These are phyloP conservation scores for Pichia paraexigua DNA, from an alignment of 805 yeast species.

Conservation along the genomic window DNA sequence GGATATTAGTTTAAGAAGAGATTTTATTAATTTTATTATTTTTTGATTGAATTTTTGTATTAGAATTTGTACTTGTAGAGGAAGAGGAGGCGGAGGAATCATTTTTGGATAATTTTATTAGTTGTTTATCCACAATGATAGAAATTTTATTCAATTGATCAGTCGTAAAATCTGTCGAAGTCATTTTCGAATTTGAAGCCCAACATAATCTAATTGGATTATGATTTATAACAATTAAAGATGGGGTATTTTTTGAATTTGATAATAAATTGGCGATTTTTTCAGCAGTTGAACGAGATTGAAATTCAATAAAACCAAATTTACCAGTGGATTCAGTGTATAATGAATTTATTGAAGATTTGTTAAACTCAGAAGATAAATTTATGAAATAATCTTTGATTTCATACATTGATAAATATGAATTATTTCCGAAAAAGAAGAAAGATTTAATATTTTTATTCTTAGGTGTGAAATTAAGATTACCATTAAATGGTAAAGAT, in stretches of 20 bases:
- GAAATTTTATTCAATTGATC: slow-evolving; percentile 43
- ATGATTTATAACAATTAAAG: slow-evolving; percentile 28
- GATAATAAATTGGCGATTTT: slow-evolving; percentile 25
- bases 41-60: neutral
- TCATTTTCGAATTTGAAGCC: slow-evolving; percentile 37
- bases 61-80: neutral
- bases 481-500: slow-evolving; percentile 63
- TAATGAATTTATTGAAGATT: slow-evolving; percentile 33
- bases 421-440: slow-evolving; percentile 68
- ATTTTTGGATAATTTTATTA: slow-evolving; percentile 44
- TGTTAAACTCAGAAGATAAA: slow-evolving; percentile 13
- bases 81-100: too few relatives aligned
- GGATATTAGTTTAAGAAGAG: slow-evolving; percentile 51
- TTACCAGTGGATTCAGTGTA: slow-evolving; percentile 49
- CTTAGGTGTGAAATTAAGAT: slow-evolving; percentile 33
- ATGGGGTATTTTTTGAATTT: slow-evolving; percentile 19
- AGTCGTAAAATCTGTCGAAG: slow-evolving; percentile 31
- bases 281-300: slow-evolving; percentile 44
- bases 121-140: slow-evolving; percentile 41
- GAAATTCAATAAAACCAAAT: slow-evolving; percentile 58
- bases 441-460: slow-evolving; percentile 43
- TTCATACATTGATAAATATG: slow-evolving; percentile 55
- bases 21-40: neutral
- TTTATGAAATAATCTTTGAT: slow-evolving; percentile 43
- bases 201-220: slow-evolving; percentile 47